Evolutionary conservation across 2,329 filamentous ascomycete genomes (phyloP), one percentile per base, ranked within the genome.

Genomic region (Neofusicoccum sp.): DNA sequence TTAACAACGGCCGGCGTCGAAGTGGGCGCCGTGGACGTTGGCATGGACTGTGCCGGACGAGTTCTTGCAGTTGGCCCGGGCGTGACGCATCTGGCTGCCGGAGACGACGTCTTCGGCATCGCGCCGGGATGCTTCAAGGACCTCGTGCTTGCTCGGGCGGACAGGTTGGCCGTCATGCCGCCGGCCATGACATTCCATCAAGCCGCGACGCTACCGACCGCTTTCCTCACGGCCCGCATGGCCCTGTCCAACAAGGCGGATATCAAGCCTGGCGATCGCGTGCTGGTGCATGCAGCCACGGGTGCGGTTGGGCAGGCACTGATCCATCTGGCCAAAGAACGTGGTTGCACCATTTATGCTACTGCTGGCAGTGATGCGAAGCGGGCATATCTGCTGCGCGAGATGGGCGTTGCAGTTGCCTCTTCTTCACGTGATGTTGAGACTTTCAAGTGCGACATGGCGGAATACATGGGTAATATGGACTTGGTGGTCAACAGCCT

Each of bases 401-500:
- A 61, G 5, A 68, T 65, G 53, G 63, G 64, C 26, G 66, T 76
- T 26, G 60, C 65, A 0, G 65, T 64, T 67, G 70, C 40, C 73
- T 75, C 57, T 71, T 75, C 61, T 63, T 60, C 60, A 67, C 63
- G 48, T 59, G 70, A 16, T 66, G 71, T 38, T 54, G 60, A 0
- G 61, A 61, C 16, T 76, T 76, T 53, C 65, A 57, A 60, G 8
- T 68, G 57, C 6, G 60, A 75, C 2, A 47, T 62, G 47, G 40
- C 61, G 5, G 40, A 60, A 28, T 74, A 73, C 0, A 58, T 65
- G 1, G 64, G 63, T 9, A 43, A 62, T n/a, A 70, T 75, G 2
- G 71, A 76, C 60, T 67, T 75, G 3, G 65, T 74, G 7, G 61
- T 75, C 43, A 76, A 75, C 61, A 66, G 65, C 8, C 60, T 67